Base-by-base conservation (phyloP, 2,329 filamentous ascomycete genomes). In the Pezicula rhizophila region DNA sequence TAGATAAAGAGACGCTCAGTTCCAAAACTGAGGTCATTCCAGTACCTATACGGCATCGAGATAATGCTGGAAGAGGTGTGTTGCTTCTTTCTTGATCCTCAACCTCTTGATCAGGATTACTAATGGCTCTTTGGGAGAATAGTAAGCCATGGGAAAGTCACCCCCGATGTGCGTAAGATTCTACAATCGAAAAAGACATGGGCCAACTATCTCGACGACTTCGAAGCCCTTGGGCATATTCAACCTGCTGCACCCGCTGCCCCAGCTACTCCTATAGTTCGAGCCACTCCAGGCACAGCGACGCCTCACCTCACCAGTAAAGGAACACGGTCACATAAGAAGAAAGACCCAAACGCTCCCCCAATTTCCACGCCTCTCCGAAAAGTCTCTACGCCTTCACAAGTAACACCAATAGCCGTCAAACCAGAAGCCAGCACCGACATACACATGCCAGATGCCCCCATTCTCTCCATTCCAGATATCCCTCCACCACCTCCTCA, bases 181-280 rank as follows among this genome's bases (percentile, higher is more conserved):
- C 72, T 93, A 48, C 81, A 84, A 56, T 89, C 84, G 23, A 85
- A 89, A 63, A 89, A 92, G 70, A 89, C 86, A 3, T 92, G 92
- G 66, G 80, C 82, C 53, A 90, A 93, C 68, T 84, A 92, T 65
- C 76, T 92, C 42, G 85, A 88, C 57, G 88, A 93, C 65, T 89
- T 85, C 65, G 77, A 87, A 57, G 87, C 87, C 8, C 70, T 81
- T 47, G 58, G 72, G 75, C 51, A n/a, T 68, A 70, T 26, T 64
- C 66, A 43, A 70, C 70, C 48, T 66, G 62, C 49, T 66, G 66
- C 53, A 69, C 14, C 60, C 65, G 3, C 56, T 23, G 45, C 52
- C 12, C 51, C 49, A 34, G 26, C 51, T 37, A 47, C 45, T 25
- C 48, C 53, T 2, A 42, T 47, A 12, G 11, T 46, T 14, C 43